Conservation (phyloP, 768 basidiomycete genomes). For the Chalciporus piperatus region DNA sequence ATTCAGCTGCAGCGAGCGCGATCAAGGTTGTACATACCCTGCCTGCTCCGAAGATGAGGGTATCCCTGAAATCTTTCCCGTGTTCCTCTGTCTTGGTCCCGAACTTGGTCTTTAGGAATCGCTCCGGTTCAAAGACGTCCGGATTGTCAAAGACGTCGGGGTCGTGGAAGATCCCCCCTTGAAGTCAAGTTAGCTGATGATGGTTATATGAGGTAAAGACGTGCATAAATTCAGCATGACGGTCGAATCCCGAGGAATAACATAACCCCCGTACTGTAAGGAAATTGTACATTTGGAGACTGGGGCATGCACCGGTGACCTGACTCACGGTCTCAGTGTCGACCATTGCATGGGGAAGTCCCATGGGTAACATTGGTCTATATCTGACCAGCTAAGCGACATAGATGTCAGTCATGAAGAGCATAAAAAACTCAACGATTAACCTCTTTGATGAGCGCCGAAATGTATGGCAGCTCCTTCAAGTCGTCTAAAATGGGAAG, state of each 20-base stretch:
- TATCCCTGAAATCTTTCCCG: constrained; percentile 6
- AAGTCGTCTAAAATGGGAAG: constrained; percentile 1
- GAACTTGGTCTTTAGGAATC: constrained; percentile 1
- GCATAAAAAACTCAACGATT: not conserved
- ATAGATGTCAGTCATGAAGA: not conserved
- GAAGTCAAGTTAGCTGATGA: not conserved
- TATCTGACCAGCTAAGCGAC: not conserved
- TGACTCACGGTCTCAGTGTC: constrained; percentile 1
- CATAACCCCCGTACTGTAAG: not conserved
- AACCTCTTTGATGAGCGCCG: constrained; percentile 5
- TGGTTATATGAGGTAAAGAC: not conserved
- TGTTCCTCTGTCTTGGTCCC: constrained; percentile 3
- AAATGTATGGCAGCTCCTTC: constrained; percentile 4
- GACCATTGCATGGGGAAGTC: constrained; percentile 4
- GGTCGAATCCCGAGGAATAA: constrained; percentile 1
- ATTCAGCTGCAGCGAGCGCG: not conserved
- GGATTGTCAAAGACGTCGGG: constrained; percentile 3
- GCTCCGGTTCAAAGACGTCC: constrained; percentile 3
- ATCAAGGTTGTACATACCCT: not conserved
- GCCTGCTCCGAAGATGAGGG: constrained; percentile 2
- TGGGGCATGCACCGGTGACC: not conserved
- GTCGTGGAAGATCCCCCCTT: constrained; percentile 5
- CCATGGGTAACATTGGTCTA: constrained; percentile 4
- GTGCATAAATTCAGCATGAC: constrained; percentile 1
- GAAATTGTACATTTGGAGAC: not conserved